phyloP scores from a whole-genome alignment of 2,329 filamentous ascomycete genomes.

The Cylindrodendrum hubeiense region DNA sequence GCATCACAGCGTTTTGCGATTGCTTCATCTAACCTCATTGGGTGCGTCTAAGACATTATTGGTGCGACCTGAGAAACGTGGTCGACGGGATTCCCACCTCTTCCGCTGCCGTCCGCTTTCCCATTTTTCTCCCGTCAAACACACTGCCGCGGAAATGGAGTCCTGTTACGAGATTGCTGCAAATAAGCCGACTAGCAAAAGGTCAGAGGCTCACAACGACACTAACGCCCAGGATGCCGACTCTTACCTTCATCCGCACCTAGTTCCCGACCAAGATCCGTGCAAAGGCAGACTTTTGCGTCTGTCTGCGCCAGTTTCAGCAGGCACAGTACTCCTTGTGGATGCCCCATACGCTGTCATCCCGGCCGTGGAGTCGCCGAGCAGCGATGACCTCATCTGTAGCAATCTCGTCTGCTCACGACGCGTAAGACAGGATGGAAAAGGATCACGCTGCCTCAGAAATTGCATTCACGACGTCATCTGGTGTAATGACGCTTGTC shows the following conservation, averaged over 20 bases:
- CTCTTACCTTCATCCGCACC: slow-evolving; percentile 39
- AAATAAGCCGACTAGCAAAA: slow-evolving; percentile 25
- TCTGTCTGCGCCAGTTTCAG: slow-evolving; percentile 35
- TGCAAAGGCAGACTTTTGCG: slow-evolving; percentile 44
- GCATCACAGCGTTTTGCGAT: slow-evolving; percentile 24
- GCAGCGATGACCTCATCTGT: slow-evolving; percentile 38
- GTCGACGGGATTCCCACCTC: slow-evolving; percentile 23
- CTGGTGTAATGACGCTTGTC: slow-evolving; percentile 43
- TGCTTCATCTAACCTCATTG: slow-evolving; percentile 38
- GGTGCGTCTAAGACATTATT: slow-evolving; percentile 31
- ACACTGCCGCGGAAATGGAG: slow-evolving; percentile 28
- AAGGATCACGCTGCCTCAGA: slow-evolving; percentile 30
- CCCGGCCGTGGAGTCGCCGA: slow-evolving; percentile 35
- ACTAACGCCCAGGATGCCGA: slow-evolving; percentile 29
- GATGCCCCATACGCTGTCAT: slow-evolving; percentile 46
- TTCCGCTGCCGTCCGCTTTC: slow-evolving; percentile 19
- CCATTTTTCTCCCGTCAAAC: slow-evolving; percentile 1
- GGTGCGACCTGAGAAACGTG: slow-evolving; percentile 13
- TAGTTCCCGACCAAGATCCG: slow-evolving; percentile 40
- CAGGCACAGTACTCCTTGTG: slow-evolving; percentile 44
- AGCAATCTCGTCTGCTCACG: slow-evolving; percentile 44
- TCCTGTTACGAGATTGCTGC: slow-evolving; percentile 30
- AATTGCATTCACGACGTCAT: slow-evolving; percentile 41
- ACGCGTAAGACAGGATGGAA: slow-evolving; percentile 28
- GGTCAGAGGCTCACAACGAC: slow-evolving; percentile 24